phyloP scores from a whole-genome alignment of 2,329 filamentous ascomycete genomes.

The Plectosphaerella sp. region DNA sequence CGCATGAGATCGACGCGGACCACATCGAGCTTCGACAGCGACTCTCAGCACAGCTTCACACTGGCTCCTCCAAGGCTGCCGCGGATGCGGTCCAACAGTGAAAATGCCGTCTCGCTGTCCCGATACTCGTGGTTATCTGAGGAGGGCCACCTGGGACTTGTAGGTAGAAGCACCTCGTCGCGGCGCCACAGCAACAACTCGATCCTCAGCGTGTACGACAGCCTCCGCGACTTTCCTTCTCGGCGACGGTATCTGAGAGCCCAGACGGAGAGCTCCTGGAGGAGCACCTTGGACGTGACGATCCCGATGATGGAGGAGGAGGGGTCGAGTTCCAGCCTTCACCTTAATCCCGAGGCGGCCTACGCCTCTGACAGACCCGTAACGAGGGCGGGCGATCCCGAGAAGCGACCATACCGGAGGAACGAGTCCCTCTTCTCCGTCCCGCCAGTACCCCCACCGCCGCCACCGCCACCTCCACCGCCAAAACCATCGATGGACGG shows the following conservation, averaged over 20 bases:
- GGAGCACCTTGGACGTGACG: conserved; percentile 20
- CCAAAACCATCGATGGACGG: background rate
- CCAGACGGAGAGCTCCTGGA: conserved; percentile 17
- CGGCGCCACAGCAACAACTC: background rate
- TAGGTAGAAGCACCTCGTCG: background rate
- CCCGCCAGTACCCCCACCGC: background rate
- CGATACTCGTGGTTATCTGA: conserved; percentile 2
- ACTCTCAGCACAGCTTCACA: background rate
- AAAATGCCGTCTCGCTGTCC: background rate
- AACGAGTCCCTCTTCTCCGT: background rate
- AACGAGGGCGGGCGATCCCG: background rate
- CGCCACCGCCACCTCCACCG: conserved; percentile 1
- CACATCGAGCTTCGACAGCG: conserved; percentile 7
- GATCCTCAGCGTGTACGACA: conserved; percentile 13
- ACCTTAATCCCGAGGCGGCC: conserved; percentile 16
- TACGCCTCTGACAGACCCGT: conserved; percentile 9
- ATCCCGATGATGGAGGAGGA: conserved; percentile 17
- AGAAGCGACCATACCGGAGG: background rate
- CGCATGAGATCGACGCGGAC: conserved; percentile 9
- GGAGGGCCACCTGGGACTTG: background rate
- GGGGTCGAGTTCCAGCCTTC: conserved; percentile 12
- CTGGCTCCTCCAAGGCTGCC: conserved; percentile 1
- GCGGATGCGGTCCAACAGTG: background rate
- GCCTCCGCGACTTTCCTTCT: conserved; percentile 10
- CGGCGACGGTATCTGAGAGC: conserved; percentile 11